Evolutionary conservation across 352 stramenopile genomes (phyloP), one percentile per base, ranked within the genome.

Genomic region (Phytophthora crassamura): DNA sequence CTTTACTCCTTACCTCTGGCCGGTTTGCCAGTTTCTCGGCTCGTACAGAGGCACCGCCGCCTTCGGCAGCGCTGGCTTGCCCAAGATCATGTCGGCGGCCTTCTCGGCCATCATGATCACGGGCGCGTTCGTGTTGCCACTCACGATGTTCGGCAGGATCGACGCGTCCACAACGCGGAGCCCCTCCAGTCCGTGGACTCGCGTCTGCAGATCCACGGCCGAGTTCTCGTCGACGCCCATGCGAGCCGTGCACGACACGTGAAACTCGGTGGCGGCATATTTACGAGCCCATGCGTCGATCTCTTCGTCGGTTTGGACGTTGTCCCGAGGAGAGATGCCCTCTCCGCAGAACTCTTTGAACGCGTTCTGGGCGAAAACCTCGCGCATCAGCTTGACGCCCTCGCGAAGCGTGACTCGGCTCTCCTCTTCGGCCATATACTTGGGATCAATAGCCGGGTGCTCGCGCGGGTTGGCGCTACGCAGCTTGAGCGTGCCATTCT

Each of bases 81-180:
- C 82, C 35, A 92, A 68, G 42, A 98, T 97, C 55, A 97, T 88
- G 54, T 98, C 89, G 33, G 94, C 91, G 3, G 87, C 90, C 68
- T 97, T 97, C 66, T 98, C 93, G 5, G 88, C 94, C 16, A 98
- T 76, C 77, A 97, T 96, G 69, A 98, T 94, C 20, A 95, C 88
- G 4, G 92, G 95, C 2, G 75, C 90, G 75, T 98, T 97, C 15
- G 96, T 86, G 74, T 98, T 98, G 39, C 93, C 94, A 58, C 92
- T 98, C 56, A 97, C 77, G 47, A 98, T 97, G 66, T 88, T 91
- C 22, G 93, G 94, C 80, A 98, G 97, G 62, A 98, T 86, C 30
- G 88, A 97, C 20, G 94, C 94, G 59, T 98, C 94, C 8, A 93
- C 91, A 25, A 98, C 69, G n/a, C 90, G 83, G 12, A 98, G 75